A percentile compares a stretch with the other conserved stretches of the same genome.
Conservation (phyloP, 23 red algal species). For the Pyropia yezoensis region DNA sequence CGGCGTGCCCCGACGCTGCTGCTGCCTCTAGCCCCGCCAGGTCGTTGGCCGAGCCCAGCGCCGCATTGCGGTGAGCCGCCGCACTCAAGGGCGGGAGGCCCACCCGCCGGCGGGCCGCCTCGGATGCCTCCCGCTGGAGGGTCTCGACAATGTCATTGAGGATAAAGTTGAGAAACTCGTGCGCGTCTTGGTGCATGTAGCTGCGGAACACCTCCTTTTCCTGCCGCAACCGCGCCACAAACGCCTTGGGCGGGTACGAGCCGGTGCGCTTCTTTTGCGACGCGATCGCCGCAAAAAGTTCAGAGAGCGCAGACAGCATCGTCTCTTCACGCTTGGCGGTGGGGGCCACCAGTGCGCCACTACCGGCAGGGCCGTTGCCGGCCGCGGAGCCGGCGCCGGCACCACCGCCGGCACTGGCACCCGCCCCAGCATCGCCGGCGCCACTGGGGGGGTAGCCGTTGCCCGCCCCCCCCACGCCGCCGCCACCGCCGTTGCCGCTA, state of each 20-base stretch:
- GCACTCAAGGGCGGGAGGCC: neutral
- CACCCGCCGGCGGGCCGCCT: conserved; percentile 5
- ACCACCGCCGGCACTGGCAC: conserved; percentile 2
- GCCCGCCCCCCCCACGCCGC: neutral
- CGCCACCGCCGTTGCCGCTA: too few species aligned
- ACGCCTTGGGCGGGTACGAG: conserved; percentile 68
- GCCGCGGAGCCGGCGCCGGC: conserved; percentile 1
- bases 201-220: conserved; percentile 77
- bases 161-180: conserved; percentile 94
- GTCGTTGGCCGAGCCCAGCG: neutral
- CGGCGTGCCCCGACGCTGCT: too few species aligned
- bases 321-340: conserved; percentile 40
- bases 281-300: conserved; percentile 74
- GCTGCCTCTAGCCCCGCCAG: neutral
- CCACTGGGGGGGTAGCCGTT: neutral
- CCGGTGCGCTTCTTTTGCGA: conserved; percentile 86
- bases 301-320: conserved; percentile 75
- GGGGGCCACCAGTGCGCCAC: neutral
- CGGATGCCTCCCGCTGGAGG: conserved; percentile 21
- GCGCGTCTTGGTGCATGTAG: conserved; percentile 95
- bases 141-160: conserved; percentile 86
- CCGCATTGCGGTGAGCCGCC: too few species aligned
- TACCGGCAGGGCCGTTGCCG: neutral
- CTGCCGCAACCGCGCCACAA: conserved; percentile 76
- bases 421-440: neutral